phyloP scores from a whole-genome alignment of 2,329 filamentous ascomycete species.

The Celoporthe dispersa region DNA sequence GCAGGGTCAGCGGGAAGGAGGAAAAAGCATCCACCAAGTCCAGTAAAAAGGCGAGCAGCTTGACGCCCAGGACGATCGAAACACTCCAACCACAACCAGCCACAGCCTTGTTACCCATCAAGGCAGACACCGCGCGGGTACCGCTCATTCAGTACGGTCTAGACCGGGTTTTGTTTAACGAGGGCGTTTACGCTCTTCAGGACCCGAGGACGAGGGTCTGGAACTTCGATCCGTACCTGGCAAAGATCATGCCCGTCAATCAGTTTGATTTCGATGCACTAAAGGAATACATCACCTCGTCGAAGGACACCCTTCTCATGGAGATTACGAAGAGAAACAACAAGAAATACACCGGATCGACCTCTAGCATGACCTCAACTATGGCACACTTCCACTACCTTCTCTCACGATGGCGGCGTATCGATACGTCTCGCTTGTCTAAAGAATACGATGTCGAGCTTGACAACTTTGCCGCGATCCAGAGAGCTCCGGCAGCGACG shows the following conservation, averaged over 20 bases:
- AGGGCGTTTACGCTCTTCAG: constrained; percentile 88
- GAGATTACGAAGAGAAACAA: constrained; percentile 66
- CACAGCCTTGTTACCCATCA: constrained; percentile 12
- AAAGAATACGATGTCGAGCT: constrained; percentile 65
- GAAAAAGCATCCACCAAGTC: neutral
- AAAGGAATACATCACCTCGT: constrained; percentile 89
- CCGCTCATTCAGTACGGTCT: constrained; percentile 74
- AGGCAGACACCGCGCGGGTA: constrained; percentile 40
- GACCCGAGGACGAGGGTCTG: constrained; percentile 86
- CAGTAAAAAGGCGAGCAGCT: neutral
- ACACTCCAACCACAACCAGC: constrained; percentile 26
- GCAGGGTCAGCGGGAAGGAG: neutral
- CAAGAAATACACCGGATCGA: constrained; percentile 90
- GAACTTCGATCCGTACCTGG: constrained; percentile 96
- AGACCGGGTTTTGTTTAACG: constrained; percentile 93
- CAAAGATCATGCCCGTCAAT: constrained; percentile 87
- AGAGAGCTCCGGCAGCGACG: constrained; percentile 74
- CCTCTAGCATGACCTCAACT: constrained; percentile 91
- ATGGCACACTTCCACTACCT: constrained; percentile 92
- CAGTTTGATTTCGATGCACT: constrained; percentile 93
- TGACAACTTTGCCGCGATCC: constrained; percentile 72
- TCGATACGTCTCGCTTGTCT: constrained; percentile 71
- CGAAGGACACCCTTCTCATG: constrained; percentile 76
- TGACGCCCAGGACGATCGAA: constrained; percentile 34
- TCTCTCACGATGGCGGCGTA: constrained; percentile 78